Conservation (phyloP, 441 rosid genomes). For the Theobroma grandiflorum region DNA sequence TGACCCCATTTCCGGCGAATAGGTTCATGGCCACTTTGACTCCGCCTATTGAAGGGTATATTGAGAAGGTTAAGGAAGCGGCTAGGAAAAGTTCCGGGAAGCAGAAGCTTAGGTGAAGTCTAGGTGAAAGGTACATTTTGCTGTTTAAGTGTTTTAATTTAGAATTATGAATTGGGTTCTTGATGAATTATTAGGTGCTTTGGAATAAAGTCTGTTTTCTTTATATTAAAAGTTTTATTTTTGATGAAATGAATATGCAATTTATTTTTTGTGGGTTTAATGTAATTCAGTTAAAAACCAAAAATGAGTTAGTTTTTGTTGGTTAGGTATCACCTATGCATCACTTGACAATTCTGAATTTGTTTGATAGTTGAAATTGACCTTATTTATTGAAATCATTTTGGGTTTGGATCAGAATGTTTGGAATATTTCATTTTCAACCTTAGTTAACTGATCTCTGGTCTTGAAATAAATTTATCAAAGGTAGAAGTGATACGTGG, state of each 20-base stretch:
- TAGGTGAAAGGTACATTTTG: constrained; percentile 29
- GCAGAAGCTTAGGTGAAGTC: constrained; percentile 74
- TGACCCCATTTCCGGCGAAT: constrained; percentile 73
- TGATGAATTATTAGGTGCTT: not conserved
- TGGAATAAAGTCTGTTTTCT: not conserved
- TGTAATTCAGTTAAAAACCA: not conserved
- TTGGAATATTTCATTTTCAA: not conserved
- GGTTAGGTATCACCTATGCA: not conserved
- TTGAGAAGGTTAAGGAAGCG: constrained; percentile 80
- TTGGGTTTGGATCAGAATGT: not conserved
- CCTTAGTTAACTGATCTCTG: not conserved
- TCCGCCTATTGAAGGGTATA: constrained; percentile 91
- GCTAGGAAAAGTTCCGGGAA: constrained; percentile 65
- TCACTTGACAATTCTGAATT: not conserved
- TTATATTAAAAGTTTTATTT: not conserved
- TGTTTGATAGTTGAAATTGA: not conserved
- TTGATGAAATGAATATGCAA: not conserved
- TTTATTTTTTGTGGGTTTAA: not conserved
- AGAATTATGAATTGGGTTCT: not conserved
- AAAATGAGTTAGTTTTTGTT: not conserved
- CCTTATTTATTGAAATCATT: not conserved
- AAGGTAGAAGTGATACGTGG: not conserved
- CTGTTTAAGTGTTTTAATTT: not conserved
- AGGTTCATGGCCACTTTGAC: constrained; percentile 85
- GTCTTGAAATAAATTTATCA: not conserved